Conservation (phyloP, 1,139 yeast species). For the Yamadazyma epiphylla region DNA sequence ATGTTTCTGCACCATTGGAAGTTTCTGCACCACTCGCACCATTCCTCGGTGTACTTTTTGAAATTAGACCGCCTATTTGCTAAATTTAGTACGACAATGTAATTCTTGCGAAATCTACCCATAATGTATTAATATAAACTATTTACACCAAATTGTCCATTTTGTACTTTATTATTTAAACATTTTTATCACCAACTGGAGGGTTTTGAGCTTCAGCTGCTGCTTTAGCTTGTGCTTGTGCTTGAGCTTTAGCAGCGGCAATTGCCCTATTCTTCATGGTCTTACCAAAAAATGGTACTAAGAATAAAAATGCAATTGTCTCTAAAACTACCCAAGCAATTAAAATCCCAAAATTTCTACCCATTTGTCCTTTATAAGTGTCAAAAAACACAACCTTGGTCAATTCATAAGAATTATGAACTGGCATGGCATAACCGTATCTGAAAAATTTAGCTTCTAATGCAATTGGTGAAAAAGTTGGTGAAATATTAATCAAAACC, state of each 20-base stretch:
- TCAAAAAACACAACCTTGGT: conserved; percentile 35
- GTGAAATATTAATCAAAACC: conserved; percentile 36
- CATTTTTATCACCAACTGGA: no score
- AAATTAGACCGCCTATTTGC: no score
- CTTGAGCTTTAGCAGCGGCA: conserved; percentile 11
- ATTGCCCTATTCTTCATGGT: conserved; percentile 23
- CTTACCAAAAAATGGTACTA: conserved; percentile 24
- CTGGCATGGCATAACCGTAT: conserved; percentile 38
- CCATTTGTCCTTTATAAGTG: conserved; percentile 34
- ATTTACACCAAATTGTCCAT: no score
- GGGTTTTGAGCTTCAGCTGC: no score
- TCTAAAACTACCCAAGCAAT: conserved; percentile 31
- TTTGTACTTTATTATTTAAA: no score
- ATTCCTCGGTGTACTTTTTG: no score
- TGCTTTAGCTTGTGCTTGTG: conserved; percentile 6
- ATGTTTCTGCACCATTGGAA: no score
- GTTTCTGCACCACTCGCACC: no score
- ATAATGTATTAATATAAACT: no score
- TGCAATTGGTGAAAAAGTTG: conserved; percentile 36
- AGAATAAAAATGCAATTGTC: conserved; percentile 39
- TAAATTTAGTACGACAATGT: no score
- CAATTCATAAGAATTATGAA: conserved; percentile 35
- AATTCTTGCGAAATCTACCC: no score
- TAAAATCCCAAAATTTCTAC: conserved; percentile 33
- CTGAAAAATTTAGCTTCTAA: conserved; percentile 30